Evolutionary conservation across 305 asterid genomes (phyloP).

Genomic region (Fraxinus greggii): DNA sequence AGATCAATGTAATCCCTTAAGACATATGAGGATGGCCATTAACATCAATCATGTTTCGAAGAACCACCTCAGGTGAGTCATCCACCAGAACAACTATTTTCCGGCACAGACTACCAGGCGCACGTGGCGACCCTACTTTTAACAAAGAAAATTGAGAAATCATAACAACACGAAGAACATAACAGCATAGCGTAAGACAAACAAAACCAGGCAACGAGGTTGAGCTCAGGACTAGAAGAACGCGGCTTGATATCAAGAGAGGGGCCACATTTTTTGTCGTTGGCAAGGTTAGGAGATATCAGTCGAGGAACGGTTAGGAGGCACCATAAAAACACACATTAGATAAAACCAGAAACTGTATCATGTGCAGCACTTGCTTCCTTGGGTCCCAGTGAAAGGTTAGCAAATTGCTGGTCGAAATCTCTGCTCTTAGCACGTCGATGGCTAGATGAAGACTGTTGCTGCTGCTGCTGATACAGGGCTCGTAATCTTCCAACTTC

Average conservation of each 20-base stretch:
- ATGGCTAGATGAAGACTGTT: constrained; percentile 41
- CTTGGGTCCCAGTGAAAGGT: constrained; percentile 61
- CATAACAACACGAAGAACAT: neutral
- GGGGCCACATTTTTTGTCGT: neutral
- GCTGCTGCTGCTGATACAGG: constrained; percentile 54
- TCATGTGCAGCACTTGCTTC: constrained; percentile 47
- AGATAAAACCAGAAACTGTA: constrained; percentile 49
- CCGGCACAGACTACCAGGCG: constrained; percentile 12
- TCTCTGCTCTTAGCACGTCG: constrained; percentile 54
- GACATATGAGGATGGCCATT: neutral
- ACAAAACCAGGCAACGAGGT: neutral
- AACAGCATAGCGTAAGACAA: neutral
- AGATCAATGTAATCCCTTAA: neutral
- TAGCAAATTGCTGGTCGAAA: constrained; percentile 44
- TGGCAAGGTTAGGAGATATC: neutral
- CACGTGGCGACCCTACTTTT: constrained; percentile 1
- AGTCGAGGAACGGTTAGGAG: constrained; percentile 5
- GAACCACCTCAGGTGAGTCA: constrained; percentile 8
- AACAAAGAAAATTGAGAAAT: neutral
- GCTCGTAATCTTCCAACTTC: constrained; percentile 54
- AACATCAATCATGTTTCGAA: neutral
- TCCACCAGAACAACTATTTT: constrained; percentile 5
- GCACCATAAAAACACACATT: constrained; percentile 25
- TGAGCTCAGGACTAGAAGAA: neutral
- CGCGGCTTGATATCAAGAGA: neutral